These are phyloP conservation scores for Dalechampia spathulata DNA, from an alignment of 441 rosid genomes.

Conservation along the genomic window DNA sequence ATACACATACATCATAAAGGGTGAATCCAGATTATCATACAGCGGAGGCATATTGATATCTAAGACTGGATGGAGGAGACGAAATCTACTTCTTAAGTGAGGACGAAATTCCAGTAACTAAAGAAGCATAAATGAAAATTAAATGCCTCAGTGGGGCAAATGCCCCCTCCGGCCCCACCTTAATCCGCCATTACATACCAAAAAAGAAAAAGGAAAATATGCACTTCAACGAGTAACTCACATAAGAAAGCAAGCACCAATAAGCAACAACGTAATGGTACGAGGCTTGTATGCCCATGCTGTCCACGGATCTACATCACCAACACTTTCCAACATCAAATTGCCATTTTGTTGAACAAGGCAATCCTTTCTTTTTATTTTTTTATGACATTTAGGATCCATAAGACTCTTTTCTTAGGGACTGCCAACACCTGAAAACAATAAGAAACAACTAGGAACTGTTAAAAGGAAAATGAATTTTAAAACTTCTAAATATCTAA, in stretches of 20 bases:
- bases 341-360: constrained; percentile 50
- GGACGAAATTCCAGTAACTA: no score
- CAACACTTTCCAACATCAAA: constrained; percentile 20
- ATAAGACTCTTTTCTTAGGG: constrained; percentile 25
- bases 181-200: no score
- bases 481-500: neutral
- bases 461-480: neutral
- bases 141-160: no score
- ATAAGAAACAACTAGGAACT: neutral
- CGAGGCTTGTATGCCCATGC: constrained; percentile 99
- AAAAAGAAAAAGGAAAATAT: no score
- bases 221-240: constrained; percentile 31
- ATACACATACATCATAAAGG: neutral
- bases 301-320: constrained; percentile 96
- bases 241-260: constrained; percentile 97
- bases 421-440: constrained; percentile 25
- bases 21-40: no score
- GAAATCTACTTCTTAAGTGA: no score
- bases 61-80: no score
- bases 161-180: no score
- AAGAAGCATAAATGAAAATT: no score
- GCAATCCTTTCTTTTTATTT: constrained; percentile 43
- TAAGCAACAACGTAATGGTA: constrained; percentile 77
- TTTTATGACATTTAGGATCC: constrained; percentile 61
- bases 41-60: no score